phyloP scores from a whole-genome alignment of 176 grass and related monocot species.

The Saccharum spontaneum region DNA sequence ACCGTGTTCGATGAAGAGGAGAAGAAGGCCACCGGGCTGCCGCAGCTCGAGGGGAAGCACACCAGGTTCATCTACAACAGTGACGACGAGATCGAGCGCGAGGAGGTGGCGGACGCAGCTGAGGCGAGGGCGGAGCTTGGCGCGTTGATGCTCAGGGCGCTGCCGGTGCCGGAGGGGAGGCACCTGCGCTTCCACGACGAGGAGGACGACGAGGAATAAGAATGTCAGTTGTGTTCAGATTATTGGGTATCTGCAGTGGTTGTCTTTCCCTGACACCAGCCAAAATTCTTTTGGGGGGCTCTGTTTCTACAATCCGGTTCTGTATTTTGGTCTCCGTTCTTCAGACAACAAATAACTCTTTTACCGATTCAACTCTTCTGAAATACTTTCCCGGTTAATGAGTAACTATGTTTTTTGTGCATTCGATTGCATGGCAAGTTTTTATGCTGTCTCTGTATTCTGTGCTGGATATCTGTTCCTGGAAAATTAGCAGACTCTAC shows the following conservation, averaged over 20 bases:
- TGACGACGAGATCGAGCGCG: constrained; percentile 66
- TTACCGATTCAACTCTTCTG: neutral
- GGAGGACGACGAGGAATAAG: constrained; percentile 50
- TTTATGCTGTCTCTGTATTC: neutral
- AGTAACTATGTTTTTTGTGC: neutral
- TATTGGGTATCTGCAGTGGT: constrained; percentile 24
- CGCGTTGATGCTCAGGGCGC: constrained; percentile 38
- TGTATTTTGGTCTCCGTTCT: neutral
- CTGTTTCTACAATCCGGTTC: neutral
- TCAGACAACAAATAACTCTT: neutral
- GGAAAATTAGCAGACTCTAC: neutral
- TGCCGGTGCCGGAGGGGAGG: constrained; percentile 70
- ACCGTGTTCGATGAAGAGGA: constrained; percentile 34
- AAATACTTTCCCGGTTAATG: neutral
- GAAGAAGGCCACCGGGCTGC: constrained; percentile 29
- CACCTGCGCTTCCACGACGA: constrained; percentile 73
- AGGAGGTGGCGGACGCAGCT: constrained; percentile 39
- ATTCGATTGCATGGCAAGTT: neutral
- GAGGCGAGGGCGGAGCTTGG: constrained; percentile 26
- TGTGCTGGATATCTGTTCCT: neutral
- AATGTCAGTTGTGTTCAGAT: neutral
- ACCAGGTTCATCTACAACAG: constrained; percentile 79
- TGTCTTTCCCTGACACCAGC: constrained; percentile 48
- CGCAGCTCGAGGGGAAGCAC: constrained; percentile 65
- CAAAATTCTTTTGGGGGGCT: constrained; percentile 29